Evolutionary conservation across 768 basidiomycete genomes (phyloP), one percentile per base, ranked within the genome.

Genomic region (Antrodiella citrinella): DNA sequence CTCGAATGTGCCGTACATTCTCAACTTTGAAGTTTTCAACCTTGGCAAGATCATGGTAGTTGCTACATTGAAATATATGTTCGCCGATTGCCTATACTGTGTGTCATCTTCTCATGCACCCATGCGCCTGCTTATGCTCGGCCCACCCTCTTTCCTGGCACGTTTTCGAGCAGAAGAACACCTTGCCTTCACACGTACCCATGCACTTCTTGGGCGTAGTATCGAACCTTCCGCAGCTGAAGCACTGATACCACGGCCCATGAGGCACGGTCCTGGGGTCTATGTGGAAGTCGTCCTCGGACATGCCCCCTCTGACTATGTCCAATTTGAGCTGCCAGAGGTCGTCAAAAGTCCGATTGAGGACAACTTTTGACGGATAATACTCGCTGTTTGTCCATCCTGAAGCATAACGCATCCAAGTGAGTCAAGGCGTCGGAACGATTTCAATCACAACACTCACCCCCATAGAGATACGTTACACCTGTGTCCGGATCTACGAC

Each of bases 231-330:
- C 65, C 67, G 54, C 70, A 70, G 5, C 51, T 58, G 47, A 69
- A 70, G 47, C 69, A 72, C 10, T 67, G 49, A 51, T 65, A 63
- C 67, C 67, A 70, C 21, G 69, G 69, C 9, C 70, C 68, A n/a
- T 57, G 54, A 47, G 55, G 52, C 26, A 62, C 65, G 11, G 65
- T 65, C 39, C 66, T 52, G 4, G 58, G 55, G 51, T 70, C 70
- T 23, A 63, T 61, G 35, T 67, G 61, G 21, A 65, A 38, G 48
- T 69, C 61, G 7, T 65, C 65, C 0, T 61, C 65, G 15, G 65
- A 60, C 44, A 68, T 67, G 47, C 57, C 46, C 3, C 66, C 66
- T 15, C 69, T 65, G 3, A 59, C 57, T 25, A 64, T 47, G 44
- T 70, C 67, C 12, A 70, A 45, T 42, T 59, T 49, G 7, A 72